Percentiles rank a stretch among this genome's conserved stretches.
These are phyloP conservation scores for Prosopis cineraria DNA, from an alignment of 306 rosid genomes.

Conservation along the genomic window DNA sequence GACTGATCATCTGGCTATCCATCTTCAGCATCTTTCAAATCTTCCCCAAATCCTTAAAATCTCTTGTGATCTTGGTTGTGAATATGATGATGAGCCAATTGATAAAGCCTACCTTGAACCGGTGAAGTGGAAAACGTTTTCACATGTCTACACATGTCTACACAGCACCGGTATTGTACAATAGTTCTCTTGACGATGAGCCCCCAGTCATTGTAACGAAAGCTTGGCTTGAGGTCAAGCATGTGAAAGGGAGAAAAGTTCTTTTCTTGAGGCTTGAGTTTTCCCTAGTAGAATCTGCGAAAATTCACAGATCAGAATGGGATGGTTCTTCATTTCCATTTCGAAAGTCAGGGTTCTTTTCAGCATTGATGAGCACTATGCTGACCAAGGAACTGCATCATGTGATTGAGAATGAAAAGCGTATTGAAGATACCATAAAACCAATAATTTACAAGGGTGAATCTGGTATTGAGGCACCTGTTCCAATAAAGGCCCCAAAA, in stretches of 20 bases:
- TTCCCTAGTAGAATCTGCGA: conserved; percentile 54
- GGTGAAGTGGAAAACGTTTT: conserved; percentile 63
- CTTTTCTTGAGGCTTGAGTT: conserved; percentile 63
- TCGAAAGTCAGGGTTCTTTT: conserved; percentile 59
- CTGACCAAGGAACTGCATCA: conserved; percentile 52
- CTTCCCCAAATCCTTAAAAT: conserved; percentile 54
- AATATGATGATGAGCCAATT: conserved; percentile 39
- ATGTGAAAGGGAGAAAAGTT: conserved; percentile 55
- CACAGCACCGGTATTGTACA: conserved; percentile 58
- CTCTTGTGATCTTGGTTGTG: conserved; percentile 35
- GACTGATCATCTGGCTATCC: conserved; percentile 60
- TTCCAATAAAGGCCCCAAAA: conserved; percentile 53
- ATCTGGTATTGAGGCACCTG: conserved; percentile 38
- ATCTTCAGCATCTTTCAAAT: conserved; percentile 72
- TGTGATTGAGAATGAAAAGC: conserved; percentile 28
- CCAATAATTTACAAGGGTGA: conserved; percentile 45
- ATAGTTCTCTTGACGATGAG: conserved; percentile 40
- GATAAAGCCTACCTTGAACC: conserved; percentile 59
- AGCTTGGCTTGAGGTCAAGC: conserved; percentile 63
- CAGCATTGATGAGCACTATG: conserved; percentile 57
- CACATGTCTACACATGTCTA: conserved; percentile 64
- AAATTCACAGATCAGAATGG: conserved; percentile 60
- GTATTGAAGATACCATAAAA: conserved; percentile 46
- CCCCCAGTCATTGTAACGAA: conserved; percentile 57
- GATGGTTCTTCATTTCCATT: conserved; percentile 46